Evolutionary conservation across 495 filamentous ascomycete species (phyloP).

Genomic region (Penicillium pancosmium): DNA sequence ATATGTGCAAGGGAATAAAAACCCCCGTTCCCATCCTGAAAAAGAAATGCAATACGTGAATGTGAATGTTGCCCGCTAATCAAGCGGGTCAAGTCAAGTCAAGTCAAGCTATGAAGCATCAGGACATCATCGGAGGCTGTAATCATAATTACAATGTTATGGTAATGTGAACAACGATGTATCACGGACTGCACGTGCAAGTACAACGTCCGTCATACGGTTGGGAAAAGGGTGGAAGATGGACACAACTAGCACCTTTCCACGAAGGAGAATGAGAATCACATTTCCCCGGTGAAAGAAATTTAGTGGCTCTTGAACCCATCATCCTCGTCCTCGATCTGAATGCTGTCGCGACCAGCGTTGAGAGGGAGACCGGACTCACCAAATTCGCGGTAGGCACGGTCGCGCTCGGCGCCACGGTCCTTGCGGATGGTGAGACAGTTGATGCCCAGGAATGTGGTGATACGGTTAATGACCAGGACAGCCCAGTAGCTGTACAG

Average conservation of each 20-base stretch:
- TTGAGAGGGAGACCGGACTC: constrained; percentile 23
- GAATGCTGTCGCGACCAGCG: constrained; percentile 5
- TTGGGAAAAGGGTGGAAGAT: not conserved
- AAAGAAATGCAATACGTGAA: constrained; percentile 5
- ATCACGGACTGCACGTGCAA: not conserved
- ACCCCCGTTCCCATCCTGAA: not conserved
- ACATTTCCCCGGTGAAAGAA: constrained; percentile 3
- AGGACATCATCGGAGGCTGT: constrained; percentile 5
- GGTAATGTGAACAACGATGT: not conserved
- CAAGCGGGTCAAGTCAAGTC: not conserved
- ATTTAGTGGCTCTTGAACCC: constrained; percentile 31
- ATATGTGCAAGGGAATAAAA: constrained; percentile 12
- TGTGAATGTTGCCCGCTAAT: not conserved
- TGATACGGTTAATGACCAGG: constrained; percentile 89
- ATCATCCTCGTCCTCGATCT: constrained; percentile 12
- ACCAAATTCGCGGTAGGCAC: constrained; percentile 43
- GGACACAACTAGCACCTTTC: too few species aligned
- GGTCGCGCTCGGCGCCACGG: constrained; percentile 45
- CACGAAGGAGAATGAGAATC: not conserved
- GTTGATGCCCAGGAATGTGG: constrained; percentile 87
- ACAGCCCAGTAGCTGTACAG: constrained; percentile 92
- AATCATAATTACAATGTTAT: constrained; percentile 5
- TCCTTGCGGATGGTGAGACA: constrained; percentile 83
- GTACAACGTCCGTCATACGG: not conserved
- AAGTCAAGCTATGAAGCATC: not conserved